phyloP scores from a whole-genome alignment of 768 basidiomycete species.

The Russula sp. region DNA sequence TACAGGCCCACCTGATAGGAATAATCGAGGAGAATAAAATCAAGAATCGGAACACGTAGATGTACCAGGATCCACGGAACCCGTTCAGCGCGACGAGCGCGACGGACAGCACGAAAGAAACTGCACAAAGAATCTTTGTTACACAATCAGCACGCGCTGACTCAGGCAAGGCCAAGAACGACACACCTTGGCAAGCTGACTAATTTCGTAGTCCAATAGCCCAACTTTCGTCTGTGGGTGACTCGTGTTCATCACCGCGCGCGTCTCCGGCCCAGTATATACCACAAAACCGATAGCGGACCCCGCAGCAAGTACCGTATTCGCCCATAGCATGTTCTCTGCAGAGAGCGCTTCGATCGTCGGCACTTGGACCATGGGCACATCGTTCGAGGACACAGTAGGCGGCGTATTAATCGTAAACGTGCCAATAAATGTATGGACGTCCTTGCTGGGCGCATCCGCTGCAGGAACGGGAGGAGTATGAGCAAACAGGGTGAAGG shows the following conservation, averaged over 20 bases:
- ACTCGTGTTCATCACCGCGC: conserved; percentile 96
- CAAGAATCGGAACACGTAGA: conserved; percentile 94
- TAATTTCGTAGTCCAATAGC: conserved; percentile 89
- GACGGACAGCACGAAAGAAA: conserved; percentile 89
- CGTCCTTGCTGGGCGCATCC: conserved; percentile 94
- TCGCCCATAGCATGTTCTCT: conserved; percentile 95
- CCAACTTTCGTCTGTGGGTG: conserved; percentile 96
- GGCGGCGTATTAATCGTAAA: conserved; percentile 67
- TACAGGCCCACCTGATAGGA: conserved; percentile 81
- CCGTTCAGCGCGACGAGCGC: conserved; percentile 94
- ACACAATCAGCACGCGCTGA: neutral
- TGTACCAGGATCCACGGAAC: conserved; percentile 92
- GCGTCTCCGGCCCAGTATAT: conserved; percentile 92
- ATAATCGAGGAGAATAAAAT: conserved; percentile 99
- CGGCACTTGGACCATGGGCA: conserved; percentile 41
- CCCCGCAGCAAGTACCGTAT: conserved; percentile 95
- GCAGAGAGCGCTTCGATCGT: conserved; percentile 84
- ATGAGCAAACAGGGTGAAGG: conserved; percentile 4
- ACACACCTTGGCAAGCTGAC: conserved; percentile 85
- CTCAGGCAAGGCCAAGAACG: neutral
- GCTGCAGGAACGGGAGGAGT: conserved; percentile 45
- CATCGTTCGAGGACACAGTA: conserved; percentile 36
- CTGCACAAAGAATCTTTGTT: conserved; percentile 82
- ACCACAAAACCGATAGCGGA: conserved; percentile 89
- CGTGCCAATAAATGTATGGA: conserved; percentile 92